Percentiles rank a stretch among this genome's conserved stretches.
Conservation (phyloP, 2,329 filamentous ascomycete species). For the Beauveria sp. region DNA sequence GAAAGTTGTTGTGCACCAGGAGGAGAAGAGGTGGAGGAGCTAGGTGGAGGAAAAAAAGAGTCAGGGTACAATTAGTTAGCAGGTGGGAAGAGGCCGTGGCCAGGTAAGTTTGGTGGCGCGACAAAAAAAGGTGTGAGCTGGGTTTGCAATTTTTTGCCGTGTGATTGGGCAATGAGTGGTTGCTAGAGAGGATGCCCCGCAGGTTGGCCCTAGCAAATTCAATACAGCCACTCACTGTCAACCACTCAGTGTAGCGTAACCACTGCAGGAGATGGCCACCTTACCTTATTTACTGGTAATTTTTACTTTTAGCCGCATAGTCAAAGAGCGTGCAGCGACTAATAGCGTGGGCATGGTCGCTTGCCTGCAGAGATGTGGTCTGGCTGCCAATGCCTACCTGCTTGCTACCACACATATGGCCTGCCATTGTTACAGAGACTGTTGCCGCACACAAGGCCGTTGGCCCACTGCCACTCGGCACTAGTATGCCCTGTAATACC, state of each 20-base stretch:
- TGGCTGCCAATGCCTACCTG: too few relatives aligned
- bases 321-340: too few relatives aligned
- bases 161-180: conserved; percentile 26
- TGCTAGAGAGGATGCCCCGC: neutral
- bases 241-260: too few relatives aligned
- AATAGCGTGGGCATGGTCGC: too few relatives aligned
- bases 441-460: neutral
- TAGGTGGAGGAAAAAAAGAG: conserved; percentile 19
- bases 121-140: conserved; percentile 25
- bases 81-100: conserved; percentile 3
- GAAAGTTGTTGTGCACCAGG: conserved; percentile 12
- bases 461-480: neutral
- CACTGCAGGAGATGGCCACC: too few relatives aligned
- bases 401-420: too few relatives aligned
- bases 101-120: conserved; percentile 19
- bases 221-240: neutral
- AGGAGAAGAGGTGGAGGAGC: conserved; percentile 18
- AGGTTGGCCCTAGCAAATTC: neutral
- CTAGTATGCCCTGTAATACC: neutral
- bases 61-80: conserved; percentile 15
- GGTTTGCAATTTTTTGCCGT: conserved; percentile 31
- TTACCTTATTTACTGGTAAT: too few relatives aligned
- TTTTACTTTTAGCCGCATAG: too few relatives aligned
- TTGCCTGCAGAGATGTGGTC: too few relatives aligned
- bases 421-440: neutral